These are phyloP conservation scores for Aspergillus phoenicis DNA, from an alignment of 2,329 filamentous ascomycete species.

Conservation along the genomic window DNA sequence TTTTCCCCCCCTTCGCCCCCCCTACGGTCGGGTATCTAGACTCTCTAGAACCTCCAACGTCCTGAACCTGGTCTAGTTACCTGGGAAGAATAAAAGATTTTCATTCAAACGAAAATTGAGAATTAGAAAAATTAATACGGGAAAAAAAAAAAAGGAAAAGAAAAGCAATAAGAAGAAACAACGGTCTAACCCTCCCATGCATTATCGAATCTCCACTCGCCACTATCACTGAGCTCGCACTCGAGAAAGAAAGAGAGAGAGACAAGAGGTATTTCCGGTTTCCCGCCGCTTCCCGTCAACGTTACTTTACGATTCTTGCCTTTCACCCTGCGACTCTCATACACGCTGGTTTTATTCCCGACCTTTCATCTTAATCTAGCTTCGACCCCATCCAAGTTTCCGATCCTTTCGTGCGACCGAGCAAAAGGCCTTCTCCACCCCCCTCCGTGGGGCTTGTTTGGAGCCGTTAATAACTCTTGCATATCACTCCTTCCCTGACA, in stretches of 20 bases:
- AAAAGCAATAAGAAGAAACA: background rate
- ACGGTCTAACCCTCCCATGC: background rate
- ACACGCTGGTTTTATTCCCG: constrained; percentile 1
- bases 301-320: background rate
- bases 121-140: too few relatives aligned
- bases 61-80: background rate
- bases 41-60: background rate
- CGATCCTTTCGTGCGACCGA: constrained; percentile 9
- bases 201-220: background rate
- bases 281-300: constrained; percentile 2
- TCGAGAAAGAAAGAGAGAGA: background rate
- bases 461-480: constrained; percentile 7
- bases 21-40: background rate
- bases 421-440: background rate
- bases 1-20: background rate
- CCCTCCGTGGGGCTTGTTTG: background rate
- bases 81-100: background rate
- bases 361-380: constrained; percentile 7
- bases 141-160: too few relatives aligned
- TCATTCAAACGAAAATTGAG: too few relatives aligned
- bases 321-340: background rate
- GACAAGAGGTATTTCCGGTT: background rate
- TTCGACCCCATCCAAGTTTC: constrained; percentile 5
- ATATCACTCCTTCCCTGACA: background rate
- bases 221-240: background rate